Percentiles rank a stretch among this genome's conserved stretches.
phyloP scores from a whole-genome alignment of 352 stramenopile genomes.

The Pythium vanterpoolii region DNA sequence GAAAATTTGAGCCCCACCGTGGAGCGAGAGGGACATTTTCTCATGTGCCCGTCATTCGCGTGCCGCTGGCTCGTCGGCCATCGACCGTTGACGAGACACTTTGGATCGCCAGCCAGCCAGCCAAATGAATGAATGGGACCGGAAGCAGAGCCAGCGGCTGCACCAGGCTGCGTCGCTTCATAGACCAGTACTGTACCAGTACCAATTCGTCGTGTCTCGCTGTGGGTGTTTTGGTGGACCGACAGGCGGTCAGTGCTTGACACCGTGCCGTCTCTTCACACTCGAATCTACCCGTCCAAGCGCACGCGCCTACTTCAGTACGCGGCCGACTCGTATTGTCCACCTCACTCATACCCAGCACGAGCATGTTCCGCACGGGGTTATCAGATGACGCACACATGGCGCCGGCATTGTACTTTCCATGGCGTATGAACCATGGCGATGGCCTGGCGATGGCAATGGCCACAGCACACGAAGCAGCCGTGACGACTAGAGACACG shows the following conservation, averaged over 20 bases:
- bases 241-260: background rate
- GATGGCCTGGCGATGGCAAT: conserved; percentile 6
- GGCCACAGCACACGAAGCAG: conserved; percentile 21
- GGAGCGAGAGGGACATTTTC: no score
- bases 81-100: conserved; percentile 3
- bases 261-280: background rate
- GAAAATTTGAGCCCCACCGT: no score
- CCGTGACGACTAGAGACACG: conserved; percentile 58
- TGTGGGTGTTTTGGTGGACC: no score
- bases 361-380: background rate
- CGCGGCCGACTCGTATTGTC: no score
- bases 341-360: no score
- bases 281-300: background rate
- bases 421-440: background rate
- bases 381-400: background rate
- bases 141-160: no score
- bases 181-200: no score
- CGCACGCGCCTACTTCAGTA: no score
- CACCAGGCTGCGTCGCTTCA: no score
- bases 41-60: background rate
- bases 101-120: background rate
- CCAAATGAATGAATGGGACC: background rate
- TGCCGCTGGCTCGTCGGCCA: background rate
- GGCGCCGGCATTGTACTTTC: conserved; percentile 1
- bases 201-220: no score